Conservation (phyloP, 2,329 filamentous ascomycete species). For the Penicillium expansum region DNA sequence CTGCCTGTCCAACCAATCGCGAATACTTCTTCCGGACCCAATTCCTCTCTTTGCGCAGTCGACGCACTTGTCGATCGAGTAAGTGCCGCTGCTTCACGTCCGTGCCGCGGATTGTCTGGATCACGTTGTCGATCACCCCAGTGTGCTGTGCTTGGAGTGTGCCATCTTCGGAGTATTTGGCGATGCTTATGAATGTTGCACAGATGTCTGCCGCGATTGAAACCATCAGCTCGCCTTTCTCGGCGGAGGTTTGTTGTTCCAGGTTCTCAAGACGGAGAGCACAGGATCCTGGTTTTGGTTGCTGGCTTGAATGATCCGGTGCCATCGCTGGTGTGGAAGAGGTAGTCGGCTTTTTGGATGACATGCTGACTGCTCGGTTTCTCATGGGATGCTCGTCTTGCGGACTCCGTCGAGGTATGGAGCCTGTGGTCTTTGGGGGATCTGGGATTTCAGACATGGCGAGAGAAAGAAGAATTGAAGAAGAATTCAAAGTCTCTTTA, state of each 20-base stretch:
- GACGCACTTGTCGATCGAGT: slow-evolving; percentile 20
- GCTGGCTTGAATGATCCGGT: neutral
- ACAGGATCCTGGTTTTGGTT: slow-evolving; percentile 10
- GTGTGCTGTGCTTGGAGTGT: slow-evolving; percentile 25
- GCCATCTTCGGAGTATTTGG: slow-evolving; percentile 25
- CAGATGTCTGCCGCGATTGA: slow-evolving; percentile 34
- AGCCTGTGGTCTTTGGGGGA: neutral
- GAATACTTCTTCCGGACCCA: slow-evolving; percentile 24
- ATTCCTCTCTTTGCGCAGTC: slow-evolving; percentile 19
- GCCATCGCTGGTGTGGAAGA: neutral
- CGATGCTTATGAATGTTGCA: slow-evolving; percentile 30
- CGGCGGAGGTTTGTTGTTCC: slow-evolving; percentile 12
- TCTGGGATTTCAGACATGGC: neutral
- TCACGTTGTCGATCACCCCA: slow-evolving; percentile 26
- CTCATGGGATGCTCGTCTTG: neutral
- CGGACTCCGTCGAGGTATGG: neutral
- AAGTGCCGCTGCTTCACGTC: slow-evolving; percentile 16
- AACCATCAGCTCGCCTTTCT: slow-evolving; percentile 25
- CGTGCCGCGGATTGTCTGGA: slow-evolving; percentile 25
- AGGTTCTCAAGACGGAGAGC: slow-evolving; percentile 26
- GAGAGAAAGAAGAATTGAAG: neutral
- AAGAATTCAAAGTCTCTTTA: neutral
- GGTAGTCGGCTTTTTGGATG: neutral
- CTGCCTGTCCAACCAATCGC: slow-evolving; percentile 16
- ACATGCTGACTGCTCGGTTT: slow-evolving; percentile 2